phyloP scores from a whole-genome alignment of 192 early-diverging fungal genomes.

The Kappamyces sp. region DNA sequence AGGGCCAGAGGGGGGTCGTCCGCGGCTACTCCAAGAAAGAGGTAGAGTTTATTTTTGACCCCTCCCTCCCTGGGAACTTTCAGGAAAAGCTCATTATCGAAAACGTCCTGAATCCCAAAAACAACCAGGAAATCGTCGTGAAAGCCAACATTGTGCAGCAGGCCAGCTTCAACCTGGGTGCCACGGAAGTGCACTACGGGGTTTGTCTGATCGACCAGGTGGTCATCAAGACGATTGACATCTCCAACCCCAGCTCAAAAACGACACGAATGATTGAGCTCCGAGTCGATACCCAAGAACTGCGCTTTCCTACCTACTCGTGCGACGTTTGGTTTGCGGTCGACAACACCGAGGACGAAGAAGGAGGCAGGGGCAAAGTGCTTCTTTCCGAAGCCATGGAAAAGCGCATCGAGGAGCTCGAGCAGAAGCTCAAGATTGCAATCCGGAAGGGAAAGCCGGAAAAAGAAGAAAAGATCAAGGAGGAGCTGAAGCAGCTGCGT shows the following conservation, averaged over 20 bases:
- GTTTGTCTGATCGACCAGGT: conserved; percentile 52
- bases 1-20: conserved; percentile 78
- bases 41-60: conserved; percentile 88
- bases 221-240: conserved; percentile 57
- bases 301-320: conserved; percentile 49
- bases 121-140: conserved; percentile 70
- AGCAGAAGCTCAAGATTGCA: conserved; percentile 98
- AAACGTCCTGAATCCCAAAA: conserved; percentile 80
- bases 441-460: conserved; percentile 79
- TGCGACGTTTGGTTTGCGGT: conserved; percentile 60
- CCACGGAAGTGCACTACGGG: conserved; percentile 70
- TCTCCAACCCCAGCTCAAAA: conserved; percentile 75
- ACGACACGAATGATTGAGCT: conserved; percentile 75
- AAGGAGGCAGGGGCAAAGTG: conserved; percentile 21
- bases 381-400: conserved; percentile 66
- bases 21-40: conserved; percentile 86
- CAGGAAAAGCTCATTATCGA: conserved; percentile 81
- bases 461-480: conserved; percentile 77
- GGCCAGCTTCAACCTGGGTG: conserved; percentile 78
- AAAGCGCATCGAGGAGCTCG: conserved; percentile 92
- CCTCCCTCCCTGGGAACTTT: conserved; percentile 81
- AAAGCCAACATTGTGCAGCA: conserved; percentile 89
- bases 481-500: conserved; percentile 70
- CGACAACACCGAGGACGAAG: conserved; percentile 51
- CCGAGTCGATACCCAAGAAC: conserved; percentile 63